phyloP scores from a whole-genome alignment of 306 rosid species.

The Cyamopsis tetragonoloba region DNA sequence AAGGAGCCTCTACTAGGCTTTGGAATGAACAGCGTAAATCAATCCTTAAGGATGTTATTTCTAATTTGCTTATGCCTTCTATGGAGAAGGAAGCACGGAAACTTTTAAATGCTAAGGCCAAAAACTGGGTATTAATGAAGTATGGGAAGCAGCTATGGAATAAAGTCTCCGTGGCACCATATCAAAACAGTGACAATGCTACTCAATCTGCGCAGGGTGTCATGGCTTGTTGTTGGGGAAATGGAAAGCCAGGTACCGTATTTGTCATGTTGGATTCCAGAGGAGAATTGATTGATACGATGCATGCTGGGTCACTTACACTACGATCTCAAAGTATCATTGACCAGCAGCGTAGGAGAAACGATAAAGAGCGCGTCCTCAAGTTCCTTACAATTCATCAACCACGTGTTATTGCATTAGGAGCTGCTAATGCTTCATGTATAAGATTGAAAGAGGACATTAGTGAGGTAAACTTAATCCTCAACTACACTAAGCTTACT shows the following conservation, averaged over 20 bases:
- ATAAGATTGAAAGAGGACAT: constrained; percentile 44
- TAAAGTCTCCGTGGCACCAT: constrained; percentile 40
- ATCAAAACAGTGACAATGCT: constrained; percentile 11
- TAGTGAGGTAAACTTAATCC: constrained; percentile 34
- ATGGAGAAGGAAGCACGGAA: constrained; percentile 47
- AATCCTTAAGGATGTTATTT: constrained; percentile 38
- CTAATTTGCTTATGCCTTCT: constrained; percentile 39
- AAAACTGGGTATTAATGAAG: constrained; percentile 34
- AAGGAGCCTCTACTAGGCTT: constrained; percentile 24
- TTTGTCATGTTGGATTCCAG: constrained; percentile 45
- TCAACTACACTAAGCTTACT: not conserved
- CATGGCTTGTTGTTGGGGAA: constrained; percentile 48
- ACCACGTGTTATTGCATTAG: constrained; percentile 38
- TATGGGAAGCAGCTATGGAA: constrained; percentile 44
- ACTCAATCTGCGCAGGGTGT: constrained; percentile 24
- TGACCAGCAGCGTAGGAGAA: constrained; percentile 40
- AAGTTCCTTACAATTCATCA: constrained; percentile 35
- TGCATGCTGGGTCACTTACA: constrained; percentile 44
- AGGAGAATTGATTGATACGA: constrained; percentile 41
- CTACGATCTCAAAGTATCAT: constrained; percentile 35
- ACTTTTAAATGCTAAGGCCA: constrained; percentile 35
- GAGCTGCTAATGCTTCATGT: constrained; percentile 41
- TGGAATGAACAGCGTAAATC: constrained; percentile 48
- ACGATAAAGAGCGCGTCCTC: constrained; percentile 36
- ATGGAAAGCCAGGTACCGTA: constrained; percentile 44